Evolutionary conservation across 805 yeast genomes (phyloP), one percentile per base, ranked within the genome.

Genomic region (Saccharomycodes ludwigii): DNA sequence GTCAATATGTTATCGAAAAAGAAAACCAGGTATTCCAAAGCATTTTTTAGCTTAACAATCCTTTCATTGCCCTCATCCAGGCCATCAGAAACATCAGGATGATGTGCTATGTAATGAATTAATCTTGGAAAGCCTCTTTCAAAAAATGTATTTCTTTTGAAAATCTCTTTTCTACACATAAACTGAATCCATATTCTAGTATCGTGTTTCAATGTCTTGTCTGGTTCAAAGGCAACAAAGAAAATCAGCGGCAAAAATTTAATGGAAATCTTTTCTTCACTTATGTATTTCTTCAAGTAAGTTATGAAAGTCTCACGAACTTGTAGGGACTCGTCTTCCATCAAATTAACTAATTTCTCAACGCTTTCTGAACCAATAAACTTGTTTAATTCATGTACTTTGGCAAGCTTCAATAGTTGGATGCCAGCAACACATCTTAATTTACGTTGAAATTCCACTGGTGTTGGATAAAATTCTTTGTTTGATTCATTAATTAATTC

Each of bases 201-300:
- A 24, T 70, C 67, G 2, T 56, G 50, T 37, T 63, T 68, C 24
- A 83, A 47, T 1, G 52, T 52, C 3, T 42, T 43, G 18, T 69
- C 66, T 0, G 93, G 88, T 46, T 85, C 96, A 46, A 71, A 74
- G 1, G 91, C 94, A 43, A 69, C 62, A 47, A 81, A 77, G 48
- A 78, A 82, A 1, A 81, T 58, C 15, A 82, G 49, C 1, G 84
- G 76, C 26, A 79, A 45, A 43, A 75, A 83, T 38, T 72, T 65
- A 34, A 75, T 76, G 1, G 93, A 72, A 3, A 84, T 63, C 7
- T 49, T 40, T 31, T 66, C 73, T 17, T 56, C 52, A 18, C 74
- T 64, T 30, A 80, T 54, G 33, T 62, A 60, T 21, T 63, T 62
- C 37, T 74, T 70, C 37, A 82, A 42, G 21, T 60, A 59, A 18